phyloP scores from a whole-genome alignment of 306 rosid genomes.

The Acmispon strigosus region DNA sequence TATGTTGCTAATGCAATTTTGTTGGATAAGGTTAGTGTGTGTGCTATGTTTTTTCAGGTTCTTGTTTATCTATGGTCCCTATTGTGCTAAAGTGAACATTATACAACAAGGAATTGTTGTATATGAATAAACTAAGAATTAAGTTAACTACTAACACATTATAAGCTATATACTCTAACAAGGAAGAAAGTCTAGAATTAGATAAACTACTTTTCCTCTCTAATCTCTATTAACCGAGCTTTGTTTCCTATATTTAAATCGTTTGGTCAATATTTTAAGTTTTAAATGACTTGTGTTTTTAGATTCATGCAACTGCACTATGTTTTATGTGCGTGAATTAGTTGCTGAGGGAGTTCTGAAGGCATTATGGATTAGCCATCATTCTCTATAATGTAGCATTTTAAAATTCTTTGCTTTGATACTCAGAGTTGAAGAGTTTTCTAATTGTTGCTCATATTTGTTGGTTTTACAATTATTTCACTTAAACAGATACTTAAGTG shows the following conservation, averaged over 20 bases:
- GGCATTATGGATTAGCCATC: slow-evolving; percentile 3
- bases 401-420: slow-evolving; percentile 1
- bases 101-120: not conserved
- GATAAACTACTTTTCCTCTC: not conserved
- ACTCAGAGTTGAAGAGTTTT: not conserved
- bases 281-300: not conserved
- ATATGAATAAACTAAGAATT: not conserved
- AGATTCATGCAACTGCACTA: slow-evolving; percentile 4
- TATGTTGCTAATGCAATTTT: slow-evolving; percentile 1
- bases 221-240: not conserved
- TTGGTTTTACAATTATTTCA: slow-evolving; percentile 22
- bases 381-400: slow-evolving; percentile 2
- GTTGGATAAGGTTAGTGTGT: not conserved
- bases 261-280: not conserved
- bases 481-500: slow-evolving; percentile 68
- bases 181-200: slow-evolving; percentile 10
- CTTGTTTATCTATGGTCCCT: slow-evolving; percentile 10
- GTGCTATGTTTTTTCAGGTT: slow-evolving; percentile 16
- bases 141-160: no score
- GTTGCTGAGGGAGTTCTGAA: slow-evolving; percentile 1
- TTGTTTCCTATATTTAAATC: not conserved
- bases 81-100: not conserved
- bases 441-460: slow-evolving; percentile 19
- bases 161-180: no score
- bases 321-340: not conserved